phyloP scores from a whole-genome alignment of 306 rosid species.

The Cicer pinnatifidum region DNA sequence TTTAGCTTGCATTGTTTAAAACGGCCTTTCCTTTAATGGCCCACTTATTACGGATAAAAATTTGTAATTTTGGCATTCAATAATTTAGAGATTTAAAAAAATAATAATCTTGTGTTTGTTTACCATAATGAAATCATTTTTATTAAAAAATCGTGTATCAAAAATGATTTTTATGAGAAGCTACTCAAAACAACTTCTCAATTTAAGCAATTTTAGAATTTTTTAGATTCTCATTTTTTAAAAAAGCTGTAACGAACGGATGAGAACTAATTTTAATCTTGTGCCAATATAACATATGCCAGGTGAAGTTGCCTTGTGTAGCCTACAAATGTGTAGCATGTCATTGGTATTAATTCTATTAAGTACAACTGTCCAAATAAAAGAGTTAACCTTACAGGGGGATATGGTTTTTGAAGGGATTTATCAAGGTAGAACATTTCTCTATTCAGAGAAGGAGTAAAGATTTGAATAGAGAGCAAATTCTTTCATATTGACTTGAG shows the following conservation, averaged over 20 bases:
- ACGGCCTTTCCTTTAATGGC: no score
- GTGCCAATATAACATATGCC: not conserved
- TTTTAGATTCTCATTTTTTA: no score
- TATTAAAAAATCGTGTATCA: no score
- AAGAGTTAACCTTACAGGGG: not conserved
- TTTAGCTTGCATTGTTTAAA: not conserved
- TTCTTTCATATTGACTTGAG: not conserved
- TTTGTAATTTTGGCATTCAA: no score
- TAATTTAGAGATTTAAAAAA: no score
- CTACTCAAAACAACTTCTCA: no score
- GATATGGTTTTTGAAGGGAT: constrained; percentile 1
- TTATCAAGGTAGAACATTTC: not conserved
- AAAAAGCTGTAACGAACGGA: no score
- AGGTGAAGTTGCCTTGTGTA: constrained; percentile 4
- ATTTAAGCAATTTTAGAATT: no score
- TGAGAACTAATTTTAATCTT: not conserved
- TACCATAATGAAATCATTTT: no score
- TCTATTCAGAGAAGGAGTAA: constrained; percentile 7
- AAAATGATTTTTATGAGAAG: no score
- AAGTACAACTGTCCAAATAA: not conserved
- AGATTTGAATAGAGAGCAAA: not conserved
- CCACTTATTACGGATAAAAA: no score
- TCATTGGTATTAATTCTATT: constrained; percentile 13
- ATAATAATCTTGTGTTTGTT: no score
- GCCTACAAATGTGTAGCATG: not conserved